Conservation (phyloP, 106 monocot species). For the Dioscorea alata region DNA sequence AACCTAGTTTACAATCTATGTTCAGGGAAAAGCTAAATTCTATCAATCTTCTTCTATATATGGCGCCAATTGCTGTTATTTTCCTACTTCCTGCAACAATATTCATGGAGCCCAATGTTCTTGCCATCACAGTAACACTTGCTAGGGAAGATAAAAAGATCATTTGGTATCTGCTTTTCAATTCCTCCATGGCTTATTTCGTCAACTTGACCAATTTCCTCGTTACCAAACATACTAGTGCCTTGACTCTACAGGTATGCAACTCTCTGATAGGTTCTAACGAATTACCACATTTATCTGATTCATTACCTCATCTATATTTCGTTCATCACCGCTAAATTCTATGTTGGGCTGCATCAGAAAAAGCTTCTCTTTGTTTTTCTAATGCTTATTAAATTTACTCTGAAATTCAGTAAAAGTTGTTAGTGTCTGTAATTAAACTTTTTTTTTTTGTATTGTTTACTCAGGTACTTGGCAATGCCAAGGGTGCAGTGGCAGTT, state of each 20-base stretch:
- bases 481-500: conserved; percentile 23
- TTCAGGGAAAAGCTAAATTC: conserved; percentile 59
- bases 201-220: conserved; percentile 93
- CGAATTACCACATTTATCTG: background rate
- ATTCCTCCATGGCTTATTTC: conserved; percentile 80
- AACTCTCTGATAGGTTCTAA: background rate
- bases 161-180: conserved; percentile 82
- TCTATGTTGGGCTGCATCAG: too few relatives aligned
- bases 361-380: background rate
- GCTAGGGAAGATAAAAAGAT: conserved; percentile 73
- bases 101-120: conserved; percentile 59
- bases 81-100: conserved; percentile 63
- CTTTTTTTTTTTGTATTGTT: background rate
- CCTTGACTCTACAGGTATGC: conserved; percentile 86
- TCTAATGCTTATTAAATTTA: background rate
- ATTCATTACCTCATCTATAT: background rate
- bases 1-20: background rate
- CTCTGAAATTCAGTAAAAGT: background rate
- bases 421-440: background rate
- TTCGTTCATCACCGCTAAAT: too few relatives aligned
- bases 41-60: conserved; percentile 64
- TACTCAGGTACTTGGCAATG: conserved; percentile 22
- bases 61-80: conserved; percentile 74
- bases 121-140: conserved; percentile 50
- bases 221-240: conserved; percentile 93